Evolutionary conservation across 306 rosid species (phyloP).

Genomic region (Oxytropis ochrocephala): DNA sequence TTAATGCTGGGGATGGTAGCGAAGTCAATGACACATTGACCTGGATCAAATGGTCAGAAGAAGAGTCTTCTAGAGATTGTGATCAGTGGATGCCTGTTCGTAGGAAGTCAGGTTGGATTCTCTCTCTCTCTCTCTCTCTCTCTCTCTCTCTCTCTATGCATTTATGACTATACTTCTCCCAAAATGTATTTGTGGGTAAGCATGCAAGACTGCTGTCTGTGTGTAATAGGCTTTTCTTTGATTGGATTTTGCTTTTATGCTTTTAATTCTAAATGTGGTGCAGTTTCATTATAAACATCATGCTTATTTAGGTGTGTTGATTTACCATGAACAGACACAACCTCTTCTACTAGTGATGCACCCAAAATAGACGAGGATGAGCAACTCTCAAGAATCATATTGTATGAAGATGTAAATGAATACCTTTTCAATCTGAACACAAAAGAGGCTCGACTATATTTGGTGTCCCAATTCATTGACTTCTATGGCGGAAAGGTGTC

Average conservation of each 20-base stretch:
- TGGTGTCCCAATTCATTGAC: slow-evolving; percentile 66
- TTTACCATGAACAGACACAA: slow-evolving; percentile 39
- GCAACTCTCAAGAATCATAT: slow-evolving; percentile 56
- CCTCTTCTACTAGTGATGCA: slow-evolving; percentile 28
- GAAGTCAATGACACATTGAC: slow-evolving; percentile 67
- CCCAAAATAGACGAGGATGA: slow-evolving; percentile 58
- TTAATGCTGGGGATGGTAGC: slow-evolving; percentile 46
- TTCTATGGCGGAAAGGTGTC: slow-evolving; percentile 80
- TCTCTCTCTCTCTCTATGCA: slow-evolving; percentile 13
- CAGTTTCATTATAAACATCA: slow-evolving; percentile 2
- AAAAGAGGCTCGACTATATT: slow-evolving; percentile 61
- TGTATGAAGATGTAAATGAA: slow-evolving; percentile 85
- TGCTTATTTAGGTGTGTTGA: slow-evolving; percentile 8
- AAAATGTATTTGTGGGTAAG: neutral
- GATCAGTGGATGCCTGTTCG: slow-evolving; percentile 90
- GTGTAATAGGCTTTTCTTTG: neutral
- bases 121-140: slow-evolving; percentile 9
- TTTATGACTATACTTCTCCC: neutral
- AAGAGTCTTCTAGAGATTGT: slow-evolving; percentile 77
- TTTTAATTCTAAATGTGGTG: neutral
- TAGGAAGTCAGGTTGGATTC: slow-evolving; percentile 42
- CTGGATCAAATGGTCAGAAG: slow-evolving; percentile 88
- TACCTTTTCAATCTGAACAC: slow-evolving; percentile 77
- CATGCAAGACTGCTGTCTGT: neutral
- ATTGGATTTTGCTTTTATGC: neutral